These are phyloP conservation scores for Aurinia saxatilis DNA, from an alignment of 345 rosid genomes.

Conservation along the genomic window DNA sequence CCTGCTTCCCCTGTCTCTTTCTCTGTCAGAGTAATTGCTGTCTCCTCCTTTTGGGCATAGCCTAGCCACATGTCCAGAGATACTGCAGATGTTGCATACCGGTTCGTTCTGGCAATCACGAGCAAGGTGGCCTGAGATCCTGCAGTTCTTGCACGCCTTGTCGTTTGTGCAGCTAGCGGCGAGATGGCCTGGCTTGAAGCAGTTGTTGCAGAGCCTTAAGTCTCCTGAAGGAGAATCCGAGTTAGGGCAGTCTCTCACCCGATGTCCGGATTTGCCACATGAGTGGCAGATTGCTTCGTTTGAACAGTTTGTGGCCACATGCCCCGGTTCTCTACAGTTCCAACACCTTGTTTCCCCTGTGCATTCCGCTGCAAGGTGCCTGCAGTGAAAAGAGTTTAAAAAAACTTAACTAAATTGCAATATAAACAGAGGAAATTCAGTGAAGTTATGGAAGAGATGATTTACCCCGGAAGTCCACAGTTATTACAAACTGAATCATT, in stretches of 20 bases:
- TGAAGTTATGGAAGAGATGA: not conserved
- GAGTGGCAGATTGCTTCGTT: constrained; percentile 97
- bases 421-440: not conserved
- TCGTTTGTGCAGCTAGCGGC: constrained; percentile 89
- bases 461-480: constrained; percentile 95
- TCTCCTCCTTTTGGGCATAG: constrained; percentile 65
- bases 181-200: constrained; percentile 90
- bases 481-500: constrained; percentile 97
- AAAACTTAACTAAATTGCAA: not conserved
- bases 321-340: constrained; percentile 97
- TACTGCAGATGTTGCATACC: constrained; percentile 70
- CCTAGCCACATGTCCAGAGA: constrained; percentile 78
- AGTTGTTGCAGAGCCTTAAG: constrained; percentile 83
- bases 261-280: constrained; percentile 94
- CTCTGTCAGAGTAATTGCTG: constrained; percentile 35
- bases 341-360: constrained; percentile 81
- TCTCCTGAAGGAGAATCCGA: constrained; percentile 66
- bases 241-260: constrained; percentile 78
- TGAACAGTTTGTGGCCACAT: constrained; percentile 71
- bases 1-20: constrained; percentile 29
- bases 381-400: constrained; percentile 22
- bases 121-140: constrained; percentile 87
- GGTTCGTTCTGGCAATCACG: constrained; percentile 86
- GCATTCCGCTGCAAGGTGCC: constrained; percentile 96
- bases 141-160: constrained; percentile 94